Percentiles rank a stretch among this genome's conserved stretches.
phyloP scores from a whole-genome alignment of 1,284 basidiomycete genomes.

The Moesziomyces sp. region DNA sequence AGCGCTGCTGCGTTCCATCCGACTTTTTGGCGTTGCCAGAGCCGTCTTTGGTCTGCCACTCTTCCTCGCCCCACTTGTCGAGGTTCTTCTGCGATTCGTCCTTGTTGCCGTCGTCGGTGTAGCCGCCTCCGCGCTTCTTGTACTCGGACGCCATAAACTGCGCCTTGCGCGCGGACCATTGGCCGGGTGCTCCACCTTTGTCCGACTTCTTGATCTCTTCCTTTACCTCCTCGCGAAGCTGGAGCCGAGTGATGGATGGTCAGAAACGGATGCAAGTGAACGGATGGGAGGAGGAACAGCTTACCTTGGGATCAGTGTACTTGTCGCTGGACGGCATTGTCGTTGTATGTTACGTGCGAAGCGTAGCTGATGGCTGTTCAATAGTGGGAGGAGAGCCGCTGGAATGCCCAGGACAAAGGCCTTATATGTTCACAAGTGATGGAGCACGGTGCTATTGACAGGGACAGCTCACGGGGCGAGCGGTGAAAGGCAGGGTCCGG shows the following conservation, averaged over 20 bases:
- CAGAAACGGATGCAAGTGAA: not conserved
- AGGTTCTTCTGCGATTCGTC: slow-evolving; percentile 48
- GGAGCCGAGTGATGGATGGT: not conserved
- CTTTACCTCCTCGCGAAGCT: slow-evolving; percentile 37
- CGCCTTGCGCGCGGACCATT: slow-evolving; percentile 43
- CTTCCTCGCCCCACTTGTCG: slow-evolving; percentile 35
- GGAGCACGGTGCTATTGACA: not conserved
- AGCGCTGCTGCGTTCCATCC: slow-evolving; percentile 37
- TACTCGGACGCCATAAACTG: slow-evolving; percentile 44
- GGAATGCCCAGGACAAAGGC: not conserved
- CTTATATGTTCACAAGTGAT: not conserved
- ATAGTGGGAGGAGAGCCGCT: not conserved
- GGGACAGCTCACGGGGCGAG: not conserved
- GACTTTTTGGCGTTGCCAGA: slow-evolving; percentile 39
- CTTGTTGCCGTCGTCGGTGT: slow-evolving; percentile 38
- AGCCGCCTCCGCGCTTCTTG: slow-evolving; percentile 47
- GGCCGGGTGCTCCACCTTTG: slow-evolving; percentile 44
- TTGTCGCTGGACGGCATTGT: slow-evolving; percentile 46
- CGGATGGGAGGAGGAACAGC: not conserved
- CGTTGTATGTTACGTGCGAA: not conserved
- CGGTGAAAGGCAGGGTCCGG: not conserved
- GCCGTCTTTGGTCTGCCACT: slow-evolving; percentile 50
- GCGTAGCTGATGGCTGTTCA: not conserved
- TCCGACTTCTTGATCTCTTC: slow-evolving; percentile 38
- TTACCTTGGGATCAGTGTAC: slow-evolving; percentile 49